A percentile compares a stretch with the other conserved stretches of the same genome.
Conservation (phyloP, 306 rosid species). For the Pueraria montana region DNA sequence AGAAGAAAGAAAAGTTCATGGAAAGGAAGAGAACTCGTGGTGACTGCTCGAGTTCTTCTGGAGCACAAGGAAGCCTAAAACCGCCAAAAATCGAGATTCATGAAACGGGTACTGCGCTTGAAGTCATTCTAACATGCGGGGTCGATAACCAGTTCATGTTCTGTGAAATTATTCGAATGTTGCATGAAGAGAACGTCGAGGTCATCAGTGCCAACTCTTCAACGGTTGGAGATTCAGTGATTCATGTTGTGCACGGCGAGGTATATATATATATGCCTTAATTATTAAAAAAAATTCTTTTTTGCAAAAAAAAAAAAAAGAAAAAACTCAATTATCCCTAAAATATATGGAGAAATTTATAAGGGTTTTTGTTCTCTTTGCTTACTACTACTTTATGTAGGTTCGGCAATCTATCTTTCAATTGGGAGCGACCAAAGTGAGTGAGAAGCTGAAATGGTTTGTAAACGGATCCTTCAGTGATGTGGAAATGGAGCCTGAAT, state of each 20-base stretch:
- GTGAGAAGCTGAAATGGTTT: conserved; percentile 60
- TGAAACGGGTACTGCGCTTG: conserved; percentile 59
- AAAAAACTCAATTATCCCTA: neutral
- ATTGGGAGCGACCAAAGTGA: conserved; percentile 63
- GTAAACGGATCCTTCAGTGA: conserved; percentile 65
- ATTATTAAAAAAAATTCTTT: neutral
- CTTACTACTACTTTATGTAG: conserved; percentile 46
- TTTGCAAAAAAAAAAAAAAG: neutral
- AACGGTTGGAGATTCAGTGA: conserved; percentile 23
- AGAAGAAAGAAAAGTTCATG: conserved; percentile 55
- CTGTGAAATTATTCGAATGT: conserved; percentile 63
- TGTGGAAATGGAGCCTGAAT: conserved; percentile 46
- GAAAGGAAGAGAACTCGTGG: conserved; percentile 6
- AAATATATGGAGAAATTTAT: neutral
- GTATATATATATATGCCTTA: conserved; percentile 43
- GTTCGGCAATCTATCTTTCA: conserved; percentile 45
- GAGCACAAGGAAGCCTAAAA: conserved; percentile 32
- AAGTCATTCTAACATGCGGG: conserved; percentile 63
- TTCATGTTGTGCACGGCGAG: conserved; percentile 65
- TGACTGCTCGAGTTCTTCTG: conserved; percentile 16
- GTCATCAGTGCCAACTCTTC: conserved; percentile 57
- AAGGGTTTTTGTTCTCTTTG: neutral
- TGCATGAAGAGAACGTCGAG: conserved; percentile 65
- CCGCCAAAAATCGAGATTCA: conserved; percentile 62
- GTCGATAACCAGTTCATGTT: conserved; percentile 57